phyloP scores from a whole-genome alignment of 2,329 filamentous ascomycete genomes.

The Claviceps maximensis region DNA sequence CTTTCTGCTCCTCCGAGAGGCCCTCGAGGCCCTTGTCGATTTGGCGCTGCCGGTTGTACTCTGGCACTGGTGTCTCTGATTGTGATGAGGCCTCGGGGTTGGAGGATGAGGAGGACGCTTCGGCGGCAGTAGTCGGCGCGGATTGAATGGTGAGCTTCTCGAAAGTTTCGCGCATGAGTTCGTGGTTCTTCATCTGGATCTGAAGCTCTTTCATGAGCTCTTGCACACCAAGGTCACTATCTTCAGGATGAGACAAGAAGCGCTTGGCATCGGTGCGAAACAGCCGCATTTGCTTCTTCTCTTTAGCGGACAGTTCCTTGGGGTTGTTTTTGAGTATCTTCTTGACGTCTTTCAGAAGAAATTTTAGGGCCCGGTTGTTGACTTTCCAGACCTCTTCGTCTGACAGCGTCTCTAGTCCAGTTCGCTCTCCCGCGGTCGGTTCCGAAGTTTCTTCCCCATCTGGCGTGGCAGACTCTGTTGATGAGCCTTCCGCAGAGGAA shows the following conservation, averaged over 20 bases:
- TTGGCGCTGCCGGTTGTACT: conserved; percentile 18
- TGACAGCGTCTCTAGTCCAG: conserved; percentile 9
- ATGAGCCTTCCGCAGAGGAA: not conserved
- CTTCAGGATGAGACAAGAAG: conserved; percentile 35
- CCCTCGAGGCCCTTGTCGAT: conserved; percentile 23
- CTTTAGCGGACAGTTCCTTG: conserved; percentile 46
- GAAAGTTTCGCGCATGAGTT: conserved; percentile 18
- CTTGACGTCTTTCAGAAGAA: conserved; percentile 20
- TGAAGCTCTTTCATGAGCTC: conserved; percentile 21
- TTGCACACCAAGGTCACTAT: conserved; percentile 14
- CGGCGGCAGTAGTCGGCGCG: not conserved
- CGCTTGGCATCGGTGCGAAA: conserved; percentile 54
- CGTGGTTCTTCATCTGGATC: conserved; percentile 20
- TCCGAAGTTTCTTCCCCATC: conserved; percentile 3
- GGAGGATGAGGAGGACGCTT: conserved; percentile 9
- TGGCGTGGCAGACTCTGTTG: conserved; percentile 11
- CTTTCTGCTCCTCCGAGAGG: conserved; percentile 18
- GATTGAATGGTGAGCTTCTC: conserved; percentile 15
- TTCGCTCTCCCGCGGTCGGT: not conserved
- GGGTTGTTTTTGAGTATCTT: conserved; percentile 29
- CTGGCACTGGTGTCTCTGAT: conserved; percentile 7
- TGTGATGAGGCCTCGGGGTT: not conserved
- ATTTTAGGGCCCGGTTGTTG: conserved; percentile 15
- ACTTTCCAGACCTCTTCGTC: conserved; percentile 13
- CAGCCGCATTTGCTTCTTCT: conserved; percentile 63